A percentile compares a stretch with the other conserved stretches of the same genome.
phyloP scores from a whole-genome alignment of 202 grass and related monocot species.

The Musa balbisiana region DNA sequence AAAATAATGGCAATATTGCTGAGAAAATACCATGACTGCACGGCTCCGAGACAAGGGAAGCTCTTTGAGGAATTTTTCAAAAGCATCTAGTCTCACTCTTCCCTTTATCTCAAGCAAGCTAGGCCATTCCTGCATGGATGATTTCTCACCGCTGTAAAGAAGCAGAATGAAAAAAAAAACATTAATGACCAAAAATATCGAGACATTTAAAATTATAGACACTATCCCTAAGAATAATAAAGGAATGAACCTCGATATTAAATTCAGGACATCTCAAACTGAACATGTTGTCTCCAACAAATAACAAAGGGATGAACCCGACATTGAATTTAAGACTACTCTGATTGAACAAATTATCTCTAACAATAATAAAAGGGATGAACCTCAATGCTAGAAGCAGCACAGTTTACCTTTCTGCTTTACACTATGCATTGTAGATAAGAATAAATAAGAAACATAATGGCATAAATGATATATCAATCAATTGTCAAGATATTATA shows the following conservation, averaged over 20 bases:
- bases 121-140: conserved; percentile 75
- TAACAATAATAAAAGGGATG: too few species aligned
- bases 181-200: neutral
- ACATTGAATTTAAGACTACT: too few species aligned
- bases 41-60: conserved; percentile 86
- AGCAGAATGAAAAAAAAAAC: conserved; percentile 2
- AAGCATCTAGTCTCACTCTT: conserved; percentile 88
- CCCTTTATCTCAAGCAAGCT: conserved; percentile 95
- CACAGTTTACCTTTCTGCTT: too few species aligned
- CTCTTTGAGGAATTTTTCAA: conserved; percentile 84
- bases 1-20: neutral
- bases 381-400: too few species aligned
- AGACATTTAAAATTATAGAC: neutral
- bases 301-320: too few species aligned
- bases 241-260: neutral
- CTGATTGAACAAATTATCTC: too few species aligned
- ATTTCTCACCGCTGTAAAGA: conserved; percentile 87
- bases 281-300: too few species aligned
- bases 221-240: too few species aligned
- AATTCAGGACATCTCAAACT: neutral
- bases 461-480: neutral
- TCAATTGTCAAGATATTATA: neutral
- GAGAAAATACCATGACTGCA: conserved; percentile 75
- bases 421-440: too few species aligned
- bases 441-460: neutral